These are phyloP conservation scores for Metschnikowia cubensis DNA, from an alignment of 805 yeast genomes.

Conservation along the genomic window DNA sequence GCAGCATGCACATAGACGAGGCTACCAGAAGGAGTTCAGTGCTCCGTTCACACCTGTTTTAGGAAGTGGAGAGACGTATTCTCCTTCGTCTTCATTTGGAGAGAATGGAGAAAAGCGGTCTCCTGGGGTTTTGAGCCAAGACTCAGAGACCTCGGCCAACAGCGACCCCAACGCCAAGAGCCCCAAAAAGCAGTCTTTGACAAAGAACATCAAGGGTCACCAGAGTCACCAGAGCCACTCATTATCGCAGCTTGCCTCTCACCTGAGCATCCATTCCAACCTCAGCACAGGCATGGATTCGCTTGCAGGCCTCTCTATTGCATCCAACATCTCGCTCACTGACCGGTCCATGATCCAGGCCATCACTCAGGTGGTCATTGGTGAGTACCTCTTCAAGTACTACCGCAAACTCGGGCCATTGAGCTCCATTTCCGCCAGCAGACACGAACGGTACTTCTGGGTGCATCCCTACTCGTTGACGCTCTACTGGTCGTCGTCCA, in stretches of 20 bases:
- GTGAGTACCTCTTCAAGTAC: constrained; percentile 85
- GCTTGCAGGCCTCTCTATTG: constrained; percentile 41
- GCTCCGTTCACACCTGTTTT: constrained; percentile 21
- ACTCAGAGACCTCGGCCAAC: too few species aligned
- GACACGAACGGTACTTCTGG: constrained; percentile 95
- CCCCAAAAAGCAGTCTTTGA: neutral
- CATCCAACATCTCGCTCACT: constrained; percentile 61
- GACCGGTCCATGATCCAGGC: constrained; percentile 77
- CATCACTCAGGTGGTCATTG: constrained; percentile 88
- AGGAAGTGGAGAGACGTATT: constrained; percentile 8
- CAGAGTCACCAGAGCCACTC: too few species aligned
- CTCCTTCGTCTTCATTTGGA: constrained; percentile 19
- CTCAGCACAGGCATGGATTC: constrained; percentile 29
- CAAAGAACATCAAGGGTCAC: neutral
- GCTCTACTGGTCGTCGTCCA: constrained; percentile 80
- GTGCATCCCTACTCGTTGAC: constrained; percentile 91
- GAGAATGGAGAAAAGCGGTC: neutral
- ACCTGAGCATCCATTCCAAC: constrained; percentile 28
- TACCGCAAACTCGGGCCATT: constrained; percentile 74
- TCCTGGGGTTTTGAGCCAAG: too few species aligned
- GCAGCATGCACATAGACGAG: constrained; percentile 47
- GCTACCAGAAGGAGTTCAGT: constrained; percentile 31
- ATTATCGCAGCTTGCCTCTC: constrained; percentile 14
- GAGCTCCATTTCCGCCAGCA: constrained; percentile 66
- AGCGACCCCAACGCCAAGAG: neutral